Evolutionary conservation across 352 stramenopile genomes (phyloP).

Genomic region (Phytophthora capsici): DNA sequence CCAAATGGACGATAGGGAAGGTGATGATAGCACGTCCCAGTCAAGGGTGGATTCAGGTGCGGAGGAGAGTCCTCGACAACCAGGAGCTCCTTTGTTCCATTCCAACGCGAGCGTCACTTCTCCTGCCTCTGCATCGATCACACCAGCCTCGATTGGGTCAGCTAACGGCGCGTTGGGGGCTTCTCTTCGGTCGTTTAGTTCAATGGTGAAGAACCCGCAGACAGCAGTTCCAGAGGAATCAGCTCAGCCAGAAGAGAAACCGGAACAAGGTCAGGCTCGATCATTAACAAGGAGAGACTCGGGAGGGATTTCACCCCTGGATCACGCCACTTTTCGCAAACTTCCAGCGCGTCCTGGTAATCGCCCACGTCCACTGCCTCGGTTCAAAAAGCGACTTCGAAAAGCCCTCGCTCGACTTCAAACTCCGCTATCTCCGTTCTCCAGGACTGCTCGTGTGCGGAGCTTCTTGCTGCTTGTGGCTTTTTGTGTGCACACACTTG

Average conservation of each 20-base stretch:
- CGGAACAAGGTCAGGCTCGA: conserved; percentile 5
- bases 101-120: conserved; percentile 5
- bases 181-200: conserved; percentile 13
- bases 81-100: conserved; percentile 25
- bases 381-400: conserved; percentile 23
- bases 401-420: conserved; percentile 1
- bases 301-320: neutral
- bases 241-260: conserved; percentile 8
- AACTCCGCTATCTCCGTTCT: conserved; percentile 28
- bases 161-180: conserved; percentile 3
- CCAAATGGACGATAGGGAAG: conserved; percentile 11
- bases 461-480: conserved; percentile 26
- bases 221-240: conserved; percentile 5
- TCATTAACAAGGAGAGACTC: conserved; percentile 9
- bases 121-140: conserved; percentile 9
- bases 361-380: conserved; percentile 23
- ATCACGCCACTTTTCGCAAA: conserved; percentile 22
- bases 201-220: conserved; percentile 3
- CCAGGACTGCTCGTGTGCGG: conserved; percentile 24
- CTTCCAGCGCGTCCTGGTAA: conserved; percentile 8
- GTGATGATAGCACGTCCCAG: conserved; percentile 13
- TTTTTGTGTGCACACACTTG: conserved; percentile 35
- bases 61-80: conserved; percentile 25
- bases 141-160: conserved; percentile 10
- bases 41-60: conserved; percentile 13